Evolutionary conservation across 164 flowering plant genomes (phyloP), one percentile per base, ranked within the genome.

Genomic region (Vitis labrusca): DNA sequence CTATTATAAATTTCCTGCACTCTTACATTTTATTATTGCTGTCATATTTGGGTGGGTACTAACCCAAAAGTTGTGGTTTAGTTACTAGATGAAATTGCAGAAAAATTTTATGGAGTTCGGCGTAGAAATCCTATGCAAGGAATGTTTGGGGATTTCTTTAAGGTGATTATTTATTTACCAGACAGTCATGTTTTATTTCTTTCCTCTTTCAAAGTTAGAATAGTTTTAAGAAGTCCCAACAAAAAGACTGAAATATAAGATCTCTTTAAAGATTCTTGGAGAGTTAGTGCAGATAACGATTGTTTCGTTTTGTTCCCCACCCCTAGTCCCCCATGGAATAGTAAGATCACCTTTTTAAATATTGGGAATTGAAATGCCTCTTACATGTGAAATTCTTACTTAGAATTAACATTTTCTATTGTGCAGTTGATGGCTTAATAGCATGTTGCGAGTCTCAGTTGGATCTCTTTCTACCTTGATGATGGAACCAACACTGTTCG

Each of bases 1-100:
- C 11, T 65, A 12, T 49, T 62, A 2, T 64, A 10, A 10, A 57
- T 17, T 54, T 59, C 55, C n/a, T 30, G 29, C 58, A 9, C 19
- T n/a, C 10, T 29, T 17, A 52, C 57, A 0, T 50, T 59, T 56
- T 19, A 59, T 49, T 14, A 2, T 50, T 16, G 3, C 6, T 64
- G 5, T 12, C 17, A 12, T 8, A 10, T 37, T 51, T 52, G 48
- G 17, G 10, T 50, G 14, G 16, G 15, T 77, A 68, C 74, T 79
- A 37, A 76, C 67, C 50, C 11, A 8, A 67, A 27, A 8, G 27
- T 50, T 29, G 19, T 73, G 76, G 16, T 79, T 73, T 76, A 94
- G 99, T 81, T 92, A 74, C 86, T 94, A 59, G 98, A 94, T 83
- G 86, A 85, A 57, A 81, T 92, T 49, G 97, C 94, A 0, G 90